Percentiles rank a stretch among this genome's conserved stretches.
Conservation (phyloP, 164 flowering plant genomes). For the Aristolochia fimbriata region DNA sequence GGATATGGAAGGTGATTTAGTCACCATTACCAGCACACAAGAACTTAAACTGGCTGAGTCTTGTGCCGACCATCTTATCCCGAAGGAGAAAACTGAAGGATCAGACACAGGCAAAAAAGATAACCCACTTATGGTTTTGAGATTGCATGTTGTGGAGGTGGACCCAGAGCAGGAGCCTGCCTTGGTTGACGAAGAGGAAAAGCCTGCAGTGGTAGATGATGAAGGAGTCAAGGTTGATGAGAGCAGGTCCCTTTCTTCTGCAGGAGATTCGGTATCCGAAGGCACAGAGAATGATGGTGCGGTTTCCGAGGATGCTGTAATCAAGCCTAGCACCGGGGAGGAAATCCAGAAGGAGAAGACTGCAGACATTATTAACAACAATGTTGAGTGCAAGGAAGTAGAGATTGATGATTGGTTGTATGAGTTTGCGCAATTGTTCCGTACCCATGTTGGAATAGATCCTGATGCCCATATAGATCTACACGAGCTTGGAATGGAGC, state of each 20-base stretch:
- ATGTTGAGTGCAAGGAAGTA: constrained; percentile 61
- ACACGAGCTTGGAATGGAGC: constrained; percentile 96
- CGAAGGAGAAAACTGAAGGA: constrained; percentile 20
- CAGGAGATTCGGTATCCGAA: constrained; percentile 40
- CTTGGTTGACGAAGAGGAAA: constrained; percentile 66
- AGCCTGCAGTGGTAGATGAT: constrained; percentile 14
- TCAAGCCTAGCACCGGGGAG: constrained; percentile 23
- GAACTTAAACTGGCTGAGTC: constrained; percentile 88
- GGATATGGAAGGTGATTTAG: constrained; percentile 90
- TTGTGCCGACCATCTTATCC: constrained; percentile 31
- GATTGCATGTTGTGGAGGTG: constrained; percentile 88
- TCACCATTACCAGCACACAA: constrained; percentile 69
- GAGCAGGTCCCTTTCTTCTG: constrained; percentile 44
- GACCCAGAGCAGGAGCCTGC: constrained; percentile 89
- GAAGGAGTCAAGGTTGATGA: constrained; percentile 59
- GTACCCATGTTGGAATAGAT: constrained; percentile 86
- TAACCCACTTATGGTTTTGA: constrained; percentile 42
- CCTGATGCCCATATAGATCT: constrained; percentile 94
- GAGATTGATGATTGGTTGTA: constrained; percentile 98
- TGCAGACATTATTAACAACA: constrained; percentile 8
- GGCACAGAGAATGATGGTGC: constrained; percentile 16
- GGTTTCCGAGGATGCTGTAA: constrained; percentile 19
- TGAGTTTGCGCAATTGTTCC: constrained; percentile 92
- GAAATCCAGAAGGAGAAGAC: constrained; percentile 40
- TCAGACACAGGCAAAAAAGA: constrained; percentile 34